Evolutionary conservation across 768 basidiomycete species (phyloP), one percentile per base, ranked within the genome.

Genomic region (Lyophyllum semitale): DNA sequence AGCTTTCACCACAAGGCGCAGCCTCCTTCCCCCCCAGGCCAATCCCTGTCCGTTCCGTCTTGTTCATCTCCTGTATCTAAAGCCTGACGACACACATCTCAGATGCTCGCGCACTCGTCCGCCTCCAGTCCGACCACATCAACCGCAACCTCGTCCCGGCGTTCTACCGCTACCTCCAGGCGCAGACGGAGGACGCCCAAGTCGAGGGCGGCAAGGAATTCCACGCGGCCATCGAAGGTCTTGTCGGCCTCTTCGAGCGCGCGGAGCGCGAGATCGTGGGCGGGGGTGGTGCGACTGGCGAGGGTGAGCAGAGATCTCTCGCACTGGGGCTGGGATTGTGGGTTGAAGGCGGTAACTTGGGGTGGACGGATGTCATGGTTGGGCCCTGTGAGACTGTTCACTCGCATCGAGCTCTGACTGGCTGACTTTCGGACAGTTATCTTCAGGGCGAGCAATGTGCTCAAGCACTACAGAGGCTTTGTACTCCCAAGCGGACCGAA

Each of bases 111-210:
- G 86, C 84, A 3, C 76, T 89, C 18, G 77, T 85, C 13, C 82
- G 86, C 13, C 80, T 91, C 15, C 85, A 89, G 66, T 74, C 79
- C 11, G 89, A 91, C 68, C 83, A 86, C 61, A 74, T 88, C 67
- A 85, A 80, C 53, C 84, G 88, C 3, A 65, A 70, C 8, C 65
- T 91, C 37, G 77, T 91, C 3, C 88, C 89, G 7, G 77, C 85
- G 0, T 91, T 91, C 68, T 90, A 90, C 62, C 82, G 87, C 26
- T 89, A 78, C 61, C 77, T 91, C 26, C 88, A 91, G 71, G 84
- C 87, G 0, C 89, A 88, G 68, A 83, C 83, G 7, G 50, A 65
- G 8, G 68, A 68, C 3, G 75, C 80, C 1, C 88, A 89, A 64
- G 76, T 79, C 43, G 69, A 76, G 18, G 67, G 63, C 2, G 83